Conservation (phyloP, 495 filamentous ascomycete genomes). For the Neurospora pannonica region DNA sequence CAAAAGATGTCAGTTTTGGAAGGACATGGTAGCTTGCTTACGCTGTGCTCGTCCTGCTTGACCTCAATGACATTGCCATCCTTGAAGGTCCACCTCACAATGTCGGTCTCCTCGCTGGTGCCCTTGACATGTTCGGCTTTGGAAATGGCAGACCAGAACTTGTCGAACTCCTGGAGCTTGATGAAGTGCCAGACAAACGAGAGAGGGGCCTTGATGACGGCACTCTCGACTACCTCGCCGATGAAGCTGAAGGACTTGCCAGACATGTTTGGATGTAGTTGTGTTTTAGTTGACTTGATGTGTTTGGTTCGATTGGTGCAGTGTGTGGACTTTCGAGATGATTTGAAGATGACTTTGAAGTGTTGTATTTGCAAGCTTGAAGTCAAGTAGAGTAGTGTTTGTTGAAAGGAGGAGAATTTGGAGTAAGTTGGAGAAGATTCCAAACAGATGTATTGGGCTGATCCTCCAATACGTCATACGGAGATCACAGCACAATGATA, state of each 20-base stretch:
- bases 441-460: not conserved
- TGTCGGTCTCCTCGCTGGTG: conserved; percentile 48
- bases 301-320: not conserved
- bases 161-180: conserved; percentile 51
- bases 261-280: not conserved
- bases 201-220: conserved; percentile 53
- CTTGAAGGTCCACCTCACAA: conserved; percentile 55
- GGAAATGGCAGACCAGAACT: conserved; percentile 49
- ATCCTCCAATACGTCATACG: not conserved
- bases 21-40: conserved; percentile 18
- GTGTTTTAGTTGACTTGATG: not conserved
- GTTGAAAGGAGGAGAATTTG: not conserved
- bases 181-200: conserved; percentile 58
- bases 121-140: conserved; percentile 50
- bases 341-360: not conserved
- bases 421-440: not conserved
- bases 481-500: not conserved
- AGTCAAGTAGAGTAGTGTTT: not conserved
- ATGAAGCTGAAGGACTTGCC: conserved; percentile 45
- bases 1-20: too few relatives aligned
- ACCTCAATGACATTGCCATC: conserved; percentile 55
- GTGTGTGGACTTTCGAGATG: not conserved
- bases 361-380: not conserved
- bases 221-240: conserved; percentile 53
- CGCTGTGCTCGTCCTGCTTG: conserved; percentile 63